Evolutionary conservation across 129 eudicot genomes (phyloP).

Genomic region (Flaveria ramosissima): DNA sequence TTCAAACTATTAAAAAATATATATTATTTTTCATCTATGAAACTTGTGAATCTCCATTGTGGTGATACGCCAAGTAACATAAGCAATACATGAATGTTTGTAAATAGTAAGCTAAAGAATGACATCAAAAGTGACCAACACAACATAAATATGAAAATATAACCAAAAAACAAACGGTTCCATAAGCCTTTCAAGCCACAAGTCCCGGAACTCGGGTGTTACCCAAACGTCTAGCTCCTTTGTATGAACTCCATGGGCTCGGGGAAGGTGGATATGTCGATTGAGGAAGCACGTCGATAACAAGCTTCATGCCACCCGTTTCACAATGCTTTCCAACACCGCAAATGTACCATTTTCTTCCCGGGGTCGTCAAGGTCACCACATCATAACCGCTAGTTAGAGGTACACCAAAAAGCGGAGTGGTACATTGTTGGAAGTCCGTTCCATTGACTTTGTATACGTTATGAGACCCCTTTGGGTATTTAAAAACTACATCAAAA

Average conservation of each 20-base stretch:
- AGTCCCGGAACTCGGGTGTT: background rate
- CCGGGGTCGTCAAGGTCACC: slow-evolving; percentile 26
- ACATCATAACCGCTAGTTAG: slow-evolving; percentile 36
- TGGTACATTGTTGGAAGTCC: too few relatives aligned
- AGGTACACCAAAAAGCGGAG: background rate
- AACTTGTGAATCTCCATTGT: background rate
- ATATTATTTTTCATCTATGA: background rate
- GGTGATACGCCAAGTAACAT: background rate
- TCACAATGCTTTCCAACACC: slow-evolving; percentile 11
- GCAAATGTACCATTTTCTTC: slow-evolving; percentile 40
- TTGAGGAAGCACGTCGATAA: slow-evolving; percentile 15
- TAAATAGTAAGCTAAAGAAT: background rate
- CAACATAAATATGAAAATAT: background rate
- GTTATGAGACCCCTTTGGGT: too few relatives aligned
- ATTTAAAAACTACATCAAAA: too few relatives aligned
- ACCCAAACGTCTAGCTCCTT: slow-evolving; percentile 12
- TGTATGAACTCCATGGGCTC: slow-evolving; percentile 18
- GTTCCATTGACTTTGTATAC: too few relatives aligned
- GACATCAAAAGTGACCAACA: slow-evolving; percentile 10
- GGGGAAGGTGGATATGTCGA: background rate
- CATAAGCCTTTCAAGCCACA: background rate
- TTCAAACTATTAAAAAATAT: background rate
- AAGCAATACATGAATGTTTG: background rate
- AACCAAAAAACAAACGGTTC: background rate
- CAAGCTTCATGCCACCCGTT: slow-evolving; percentile 26